These are phyloP conservation scores for Trichophyton rubrum DNA, from an alignment of 2,329 filamentous ascomycete genomes.

Conservation along the genomic window DNA sequence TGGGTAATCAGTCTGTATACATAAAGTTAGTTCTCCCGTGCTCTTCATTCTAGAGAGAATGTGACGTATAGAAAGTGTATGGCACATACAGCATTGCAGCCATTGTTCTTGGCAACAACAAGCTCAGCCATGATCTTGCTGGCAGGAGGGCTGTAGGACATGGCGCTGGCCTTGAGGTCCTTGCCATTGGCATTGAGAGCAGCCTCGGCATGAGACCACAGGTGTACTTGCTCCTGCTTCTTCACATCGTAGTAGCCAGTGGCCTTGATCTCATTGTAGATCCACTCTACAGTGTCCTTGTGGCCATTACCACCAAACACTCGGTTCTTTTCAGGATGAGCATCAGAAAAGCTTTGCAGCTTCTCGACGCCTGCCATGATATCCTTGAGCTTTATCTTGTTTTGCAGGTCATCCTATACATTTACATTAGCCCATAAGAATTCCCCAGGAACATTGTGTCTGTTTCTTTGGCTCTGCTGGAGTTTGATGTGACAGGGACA, in stretches of 20 bases:
- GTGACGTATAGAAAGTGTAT: background rate
- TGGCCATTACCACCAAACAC: conserved; percentile 16
- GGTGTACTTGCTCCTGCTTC: conserved; percentile 13
- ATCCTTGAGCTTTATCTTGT: conserved; percentile 15
- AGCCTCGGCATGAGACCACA: conserved; percentile 11
- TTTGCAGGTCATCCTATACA: conserved; percentile 15
- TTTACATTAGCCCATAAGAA: conserved; percentile 4
- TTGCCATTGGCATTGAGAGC: conserved; percentile 11
- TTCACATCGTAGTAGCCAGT: conserved; percentile 13
- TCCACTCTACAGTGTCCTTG: conserved; percentile 13
- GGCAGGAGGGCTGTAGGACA: conserved; percentile 14
- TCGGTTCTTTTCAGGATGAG: conserved; percentile 15
- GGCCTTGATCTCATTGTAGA: conserved; percentile 12
- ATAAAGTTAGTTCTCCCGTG: conserved; percentile 27
- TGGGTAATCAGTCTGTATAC: conserved; percentile 13
- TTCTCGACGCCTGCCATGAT: conserved; percentile 14
- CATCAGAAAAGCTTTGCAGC: conserved; percentile 16
- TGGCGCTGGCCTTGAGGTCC: conserved; percentile 7
- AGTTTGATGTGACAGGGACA: background rate
- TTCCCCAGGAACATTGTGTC: background rate
- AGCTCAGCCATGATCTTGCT: conserved; percentile 23
- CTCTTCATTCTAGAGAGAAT: background rate
- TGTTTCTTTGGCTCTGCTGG: background rate
- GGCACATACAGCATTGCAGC: conserved; percentile 41
- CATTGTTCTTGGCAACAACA: conserved; percentile 48